These are phyloP conservation scores for Ceratobasidium sp. DNA, from an alignment of 1,284 basidiomycete species.

Conservation along the genomic window DNA sequence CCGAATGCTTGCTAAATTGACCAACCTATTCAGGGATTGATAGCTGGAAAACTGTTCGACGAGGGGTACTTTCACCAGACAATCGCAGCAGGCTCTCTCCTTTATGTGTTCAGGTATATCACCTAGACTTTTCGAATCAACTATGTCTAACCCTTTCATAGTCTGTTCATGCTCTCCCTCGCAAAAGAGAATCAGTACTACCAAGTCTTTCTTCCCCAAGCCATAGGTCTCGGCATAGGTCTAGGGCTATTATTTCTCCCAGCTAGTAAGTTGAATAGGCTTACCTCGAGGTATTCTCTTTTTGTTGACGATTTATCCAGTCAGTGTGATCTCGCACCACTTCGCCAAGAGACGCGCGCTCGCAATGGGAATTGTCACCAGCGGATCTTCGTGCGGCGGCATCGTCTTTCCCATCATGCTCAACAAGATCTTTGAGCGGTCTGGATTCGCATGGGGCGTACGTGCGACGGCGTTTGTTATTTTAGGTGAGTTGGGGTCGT, in stretches of 20 bases:
- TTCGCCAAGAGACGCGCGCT: conserved; percentile 62
- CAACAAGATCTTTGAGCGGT: conserved; percentile 62
- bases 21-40: conserved; percentile 11
- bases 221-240: conserved; percentile 59
- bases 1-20: neutral
- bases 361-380: conserved; percentile 63
- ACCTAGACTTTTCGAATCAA: neutral
- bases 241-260: conserved; percentile 59
- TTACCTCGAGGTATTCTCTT: no score
- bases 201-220: conserved; percentile 58
- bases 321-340: conserved; percentile 67
- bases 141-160: neutral
- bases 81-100: conserved; percentile 12
- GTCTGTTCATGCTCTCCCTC: conserved; percentile 56
- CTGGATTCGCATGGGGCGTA: conserved; percentile 69
- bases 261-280: neutral
- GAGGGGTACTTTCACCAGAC: conserved; percentile 24
- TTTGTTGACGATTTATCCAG: conserved; percentile 53
- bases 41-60: conserved; percentile 34
- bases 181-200: conserved; percentile 53
- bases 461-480: conserved; percentile 39
- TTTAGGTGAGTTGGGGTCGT: neutral
- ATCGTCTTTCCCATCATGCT: conserved; percentile 74
- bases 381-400: conserved; percentile 65
- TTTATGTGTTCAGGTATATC: conserved; percentile 28